Evolutionary conservation across 768 basidiomycete genomes (phyloP), one percentile per base, ranked within the genome.

Genomic region (Strobilomyces echinocephalus): DNA sequence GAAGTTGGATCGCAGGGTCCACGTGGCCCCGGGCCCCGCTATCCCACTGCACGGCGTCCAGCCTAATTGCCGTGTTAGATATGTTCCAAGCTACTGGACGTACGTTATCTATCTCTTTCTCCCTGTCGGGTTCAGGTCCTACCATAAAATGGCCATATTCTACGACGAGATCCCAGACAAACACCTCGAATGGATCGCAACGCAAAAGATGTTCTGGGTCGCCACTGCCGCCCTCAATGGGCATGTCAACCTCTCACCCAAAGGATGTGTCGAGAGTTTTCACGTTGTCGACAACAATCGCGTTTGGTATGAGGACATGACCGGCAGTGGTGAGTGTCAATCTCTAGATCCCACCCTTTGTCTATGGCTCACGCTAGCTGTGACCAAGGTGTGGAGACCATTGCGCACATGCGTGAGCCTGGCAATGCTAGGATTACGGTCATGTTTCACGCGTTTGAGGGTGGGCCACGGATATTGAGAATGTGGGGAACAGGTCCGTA

Each of bases 391-490:
- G 60, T 76, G 36, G 83, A 84, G 65, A 84, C 82, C 0, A 76
- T 83, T 40, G 71, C 83, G 2, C 84, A 85, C 57, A 46, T 85
- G 33, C 73, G 78, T n/a, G 83, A 85, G 59, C 62, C 69, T 0
- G 69, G 69, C 54, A 86, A 86, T 58, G 79, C 76, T 1, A 70
- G 84, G 16, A 76, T 86, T 31, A 84, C 83, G 0, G 70, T 85
- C 52, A 64, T 85, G 64, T 85, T 87, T 68, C 72, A 71, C 53
- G 81, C 82, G 0, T 84, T 85, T 45, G 77, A 81, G 40, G 83
- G 82, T 3, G 76, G 79, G 0, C 81, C 83, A 0, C 74, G 75
- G 16, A 83, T 85, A 57, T 61, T 77, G n/a, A 72, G 84, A 20
- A 69, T 85, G 12, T 87, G 79, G 61, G 83, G 83, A 10, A 79